Evolutionary conservation across 108 stramenopile genomes (phyloP).

Genomic region (Heterococcus sp.): DNA sequence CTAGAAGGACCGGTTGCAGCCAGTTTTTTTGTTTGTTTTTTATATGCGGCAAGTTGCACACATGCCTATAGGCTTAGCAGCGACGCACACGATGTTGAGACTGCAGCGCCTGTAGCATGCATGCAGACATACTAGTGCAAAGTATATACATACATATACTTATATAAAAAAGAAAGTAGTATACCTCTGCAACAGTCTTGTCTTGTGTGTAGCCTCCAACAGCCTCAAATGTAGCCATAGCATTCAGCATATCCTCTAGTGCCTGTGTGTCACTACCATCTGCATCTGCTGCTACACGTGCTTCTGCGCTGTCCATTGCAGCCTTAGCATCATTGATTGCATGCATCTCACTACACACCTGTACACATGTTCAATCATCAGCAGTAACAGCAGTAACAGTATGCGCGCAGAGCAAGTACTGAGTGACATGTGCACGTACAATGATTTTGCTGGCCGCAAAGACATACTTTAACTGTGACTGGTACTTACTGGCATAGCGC

Average conservation of each 20-base stretch:
- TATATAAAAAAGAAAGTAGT: background rate
- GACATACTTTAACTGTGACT: background rate
- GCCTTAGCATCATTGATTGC: conserved; percentile 2
- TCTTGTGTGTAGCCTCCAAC: conserved; percentile 83
- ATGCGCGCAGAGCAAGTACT: no score
- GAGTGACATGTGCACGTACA: background rate
- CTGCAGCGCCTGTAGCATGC: background rate
- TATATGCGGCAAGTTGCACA: no score
- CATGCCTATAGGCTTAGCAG: background rate
- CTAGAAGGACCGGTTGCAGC: background rate
- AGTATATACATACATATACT: background rate
- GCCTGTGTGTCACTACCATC: conserved; percentile 63
- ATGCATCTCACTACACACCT: no score
- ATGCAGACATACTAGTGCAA: background rate
- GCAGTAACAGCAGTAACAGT: no score
- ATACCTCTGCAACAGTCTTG: conserved; percentile 63
- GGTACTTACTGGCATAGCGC: background rate
- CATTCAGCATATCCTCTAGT: conserved; percentile 63
- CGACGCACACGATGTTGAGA: no score
- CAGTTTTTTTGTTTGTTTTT: background rate
- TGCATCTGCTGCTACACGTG: conserved; percentile 2
- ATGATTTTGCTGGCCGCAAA: background rate
- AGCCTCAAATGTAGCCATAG: conserved; percentile 65
- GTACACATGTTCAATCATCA: no score
- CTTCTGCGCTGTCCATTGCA: conserved; percentile 38